Evolutionary conservation across 1,139 yeast species (phyloP), one percentile per base, ranked within the genome.

Genomic region (Citeromyces siamensis): DNA sequence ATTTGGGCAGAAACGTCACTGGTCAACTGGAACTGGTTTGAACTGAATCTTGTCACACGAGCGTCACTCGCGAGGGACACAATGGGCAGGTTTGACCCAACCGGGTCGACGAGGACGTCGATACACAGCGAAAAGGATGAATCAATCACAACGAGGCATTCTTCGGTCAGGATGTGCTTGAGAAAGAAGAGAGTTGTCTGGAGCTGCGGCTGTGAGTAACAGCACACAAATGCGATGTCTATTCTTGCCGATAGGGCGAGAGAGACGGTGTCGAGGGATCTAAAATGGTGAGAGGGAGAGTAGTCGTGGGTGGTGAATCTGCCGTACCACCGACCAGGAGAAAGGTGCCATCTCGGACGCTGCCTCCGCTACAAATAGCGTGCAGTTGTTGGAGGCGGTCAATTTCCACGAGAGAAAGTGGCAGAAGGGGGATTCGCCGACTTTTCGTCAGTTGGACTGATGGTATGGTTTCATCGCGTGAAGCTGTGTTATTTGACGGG

Each of bases 11-110:
- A 14, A 4, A 6, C 13, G 28, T 14, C 13, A 14, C 28, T 8
- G 5, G 13, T 14, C n/a, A 23, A 14, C 28, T 23, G 28, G 28
- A 23, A 23, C 28, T 23, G n/a, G 28, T 23, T 23, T 23, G 28
- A 8, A 8, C 14, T 23, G 7, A 23, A 14, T 14, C 13, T 23
- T 14, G n/a, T 23, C 9, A 23, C 28, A n/a, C 6, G 14, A 5
- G 13, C 28, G 7, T 23, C 9, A 23, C 28, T 23, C 14, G 28
- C n/a, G 14, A 23, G 9, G 7, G 9, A 5, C 9, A 23, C 28
- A 23, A 23, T 23, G 13, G 28, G 9, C 9, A n/a, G 28, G 7
- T 23, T 14, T 5, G 28, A 23, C 5, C 7, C 5, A 8, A 23
- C 13, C n/a, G n/a, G n/a, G n/a, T n/a, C n/a, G n/a, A n/a, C n/a